A percentile compares a stretch with the other conserved stretches of the same genome.
phyloP scores from a whole-genome alignment of 108 stramenopile species.

The Discostella pseudostelligera region DNA sequence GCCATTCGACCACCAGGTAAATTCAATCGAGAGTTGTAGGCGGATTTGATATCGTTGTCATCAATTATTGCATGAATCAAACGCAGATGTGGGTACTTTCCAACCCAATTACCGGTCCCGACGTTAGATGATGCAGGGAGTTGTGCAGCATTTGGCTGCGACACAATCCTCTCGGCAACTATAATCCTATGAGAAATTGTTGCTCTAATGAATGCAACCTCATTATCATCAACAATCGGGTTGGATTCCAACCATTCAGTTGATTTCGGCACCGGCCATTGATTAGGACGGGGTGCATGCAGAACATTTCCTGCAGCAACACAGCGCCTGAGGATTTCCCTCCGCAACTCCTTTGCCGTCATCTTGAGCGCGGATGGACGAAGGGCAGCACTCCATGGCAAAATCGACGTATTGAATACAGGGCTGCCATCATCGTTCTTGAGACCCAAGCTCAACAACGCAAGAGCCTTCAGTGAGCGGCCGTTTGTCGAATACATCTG shows the following conservation, averaged over 20 bases:
- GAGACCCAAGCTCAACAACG: background rate
- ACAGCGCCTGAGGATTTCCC: background rate
- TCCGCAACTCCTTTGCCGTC: background rate
- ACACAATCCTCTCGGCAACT: background rate
- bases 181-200: background rate
- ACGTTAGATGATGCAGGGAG: no score
- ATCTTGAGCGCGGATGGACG: background rate
- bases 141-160: no score
- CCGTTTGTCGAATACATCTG: no score
- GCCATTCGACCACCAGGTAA: no score
- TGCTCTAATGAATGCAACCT: background rate
- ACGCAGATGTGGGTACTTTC: no score
- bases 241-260: no score
- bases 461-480: no score
- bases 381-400: slow-evolving; percentile 2
- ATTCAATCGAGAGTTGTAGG: no score
- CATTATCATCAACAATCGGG: background rate
- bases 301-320: background rate
- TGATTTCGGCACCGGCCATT: background rate
- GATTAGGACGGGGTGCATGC: background rate
- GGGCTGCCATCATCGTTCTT: background rate
- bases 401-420: background rate
- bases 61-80: no score
- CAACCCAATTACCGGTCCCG: no score
- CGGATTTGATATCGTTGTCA: no score